Base-by-base conservation (phyloP, 2,329 filamentous ascomycete genomes). In the Onygenales sp. region DNA sequence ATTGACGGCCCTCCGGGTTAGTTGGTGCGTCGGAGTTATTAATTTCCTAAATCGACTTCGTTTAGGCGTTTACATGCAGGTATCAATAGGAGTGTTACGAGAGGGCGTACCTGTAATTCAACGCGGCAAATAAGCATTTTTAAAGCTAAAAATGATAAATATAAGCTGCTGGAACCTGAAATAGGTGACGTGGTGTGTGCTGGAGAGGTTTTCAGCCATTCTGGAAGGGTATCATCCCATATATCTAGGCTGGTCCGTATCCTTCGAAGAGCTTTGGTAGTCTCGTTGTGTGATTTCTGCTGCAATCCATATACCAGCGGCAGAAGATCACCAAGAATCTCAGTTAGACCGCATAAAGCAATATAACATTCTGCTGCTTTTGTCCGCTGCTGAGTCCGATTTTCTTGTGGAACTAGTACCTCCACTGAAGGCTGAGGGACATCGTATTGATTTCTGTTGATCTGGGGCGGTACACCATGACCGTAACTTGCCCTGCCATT, bases 391-490 rank as follows among this genome's bases (percentile, higher is more conserved):
- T 72, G 61, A 39, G 66, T 64, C 55, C 66, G 57, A 53, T 69
- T 53, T 57, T 68, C 58, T 59, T 69, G 57, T 35, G 65, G 54
- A 50, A 74, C 56, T 60, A 74, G 43, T 54, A 72, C 63, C 17
- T 73, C 69, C 5, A 77, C 63, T 0, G 72, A 75, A 3, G 79
- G 78, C 43, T 78, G 61, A 13, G 78, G 78, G 11, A 81, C 78
- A 56, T 82, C 78, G 58, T 80, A 79, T 59, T 80, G 78, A 27
- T 73, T 72, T 54, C 75, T 75, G 2, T 72, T 68, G 9, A 80
- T 75, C 49, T 78, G 74, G 3, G 78, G 76, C 17, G 78, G 78
- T 2, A 77, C 75, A 4, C 78, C 78, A 59, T 81, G 78, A 4
- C 76, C 77, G 51, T 80, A 75, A 58, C 78, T 79, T 52, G 77